These are phyloP conservation scores for Biscogniauxia sp. DNA, from an alignment of 2,329 filamentous ascomycete species.

Conservation along the genomic window DNA sequence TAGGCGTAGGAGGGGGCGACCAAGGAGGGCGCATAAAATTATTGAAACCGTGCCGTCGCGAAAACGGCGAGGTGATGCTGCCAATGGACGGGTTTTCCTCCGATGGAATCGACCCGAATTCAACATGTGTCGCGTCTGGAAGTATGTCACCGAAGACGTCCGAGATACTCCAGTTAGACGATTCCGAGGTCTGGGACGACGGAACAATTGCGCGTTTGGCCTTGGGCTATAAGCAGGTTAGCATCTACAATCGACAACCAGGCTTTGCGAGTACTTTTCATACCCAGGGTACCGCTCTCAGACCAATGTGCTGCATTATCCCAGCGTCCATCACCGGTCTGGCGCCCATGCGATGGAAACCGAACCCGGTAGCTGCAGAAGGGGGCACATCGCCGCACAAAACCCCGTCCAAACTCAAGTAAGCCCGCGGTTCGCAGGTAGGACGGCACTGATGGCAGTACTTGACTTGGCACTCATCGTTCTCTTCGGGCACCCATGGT, in stretches of 20 bases:
- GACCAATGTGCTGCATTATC: slow-evolving; percentile 41
- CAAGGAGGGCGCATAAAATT: slow-evolving; percentile 15
- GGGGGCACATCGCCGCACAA: slow-evolving; percentile 48
- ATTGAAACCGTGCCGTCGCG: slow-evolving; percentile 4
- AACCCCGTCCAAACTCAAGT: slow-evolving; percentile 49
- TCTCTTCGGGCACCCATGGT: slow-evolving; percentile 38
- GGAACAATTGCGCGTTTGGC: background rate
- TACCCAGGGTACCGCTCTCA: slow-evolving; percentile 38
- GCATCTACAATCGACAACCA: slow-evolving; percentile 2
- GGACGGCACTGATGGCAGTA: slow-evolving; percentile 51
- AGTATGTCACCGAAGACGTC: slow-evolving; percentile 10
- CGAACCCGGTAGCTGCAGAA: slow-evolving; percentile 49
- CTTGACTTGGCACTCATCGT: slow-evolving; percentile 49
- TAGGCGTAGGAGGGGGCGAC: slow-evolving; percentile 24
- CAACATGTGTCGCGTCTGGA: slow-evolving; percentile 3
- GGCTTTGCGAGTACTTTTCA: slow-evolving; percentile 9
- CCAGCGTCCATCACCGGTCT: slow-evolving; percentile 44
- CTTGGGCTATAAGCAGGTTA: slow-evolving; percentile 16
- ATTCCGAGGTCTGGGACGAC: slow-evolving; percentile 10
- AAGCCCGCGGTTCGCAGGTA: slow-evolving; percentile 41
- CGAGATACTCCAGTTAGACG: slow-evolving; percentile 2
- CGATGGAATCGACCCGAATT: slow-evolving; percentile 6
- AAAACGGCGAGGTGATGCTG: slow-evolving; percentile 1
- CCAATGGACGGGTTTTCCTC: slow-evolving; percentile 2
- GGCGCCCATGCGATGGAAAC: slow-evolving; percentile 44